phyloP scores from a whole-genome alignment of 1,284 basidiomycete genomes.

The Microstroma glucosiphilum region DNA sequence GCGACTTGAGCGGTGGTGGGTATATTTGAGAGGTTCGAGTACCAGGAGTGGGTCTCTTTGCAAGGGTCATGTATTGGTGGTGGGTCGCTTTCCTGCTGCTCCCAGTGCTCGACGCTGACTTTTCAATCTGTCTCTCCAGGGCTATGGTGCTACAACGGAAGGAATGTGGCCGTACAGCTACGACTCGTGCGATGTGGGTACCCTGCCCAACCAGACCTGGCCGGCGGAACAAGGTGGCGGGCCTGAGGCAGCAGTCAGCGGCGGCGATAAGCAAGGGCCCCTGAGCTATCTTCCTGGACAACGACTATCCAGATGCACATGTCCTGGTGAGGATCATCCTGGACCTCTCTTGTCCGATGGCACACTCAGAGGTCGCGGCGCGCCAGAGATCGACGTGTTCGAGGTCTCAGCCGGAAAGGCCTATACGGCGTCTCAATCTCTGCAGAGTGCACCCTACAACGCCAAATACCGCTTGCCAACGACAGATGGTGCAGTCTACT shows the following conservation, averaged over 20 bases:
- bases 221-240: constrained; percentile 25
- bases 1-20: too few species aligned
- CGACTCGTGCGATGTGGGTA: constrained; percentile 47
- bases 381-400: constrained; percentile 70
- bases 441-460: too few species aligned
- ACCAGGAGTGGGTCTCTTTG: too few species aligned
- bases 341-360: constrained; percentile 39
- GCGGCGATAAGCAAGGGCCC: constrained; percentile 27
- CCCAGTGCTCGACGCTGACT: too few species aligned
- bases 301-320: constrained; percentile 39
- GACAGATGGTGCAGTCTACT: too few species aligned
- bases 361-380: constrained; percentile 56
- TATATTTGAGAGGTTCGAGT: too few species aligned
- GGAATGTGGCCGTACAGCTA: constrained; percentile 53
- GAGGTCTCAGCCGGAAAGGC: too few species aligned
- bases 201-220: constrained; percentile 28
- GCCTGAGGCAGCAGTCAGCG: constrained; percentile 37
- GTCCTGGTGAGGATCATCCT: constrained; percentile 40
- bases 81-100: too few species aligned
- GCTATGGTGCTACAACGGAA: constrained; percentile 68
- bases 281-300: constrained; percentile 39
- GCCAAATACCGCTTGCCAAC: too few species aligned
- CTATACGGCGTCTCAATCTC: too few species aligned
- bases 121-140: too few species aligned
- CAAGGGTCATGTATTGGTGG: too few species aligned